phyloP scores from a whole-genome alignment of 2,329 filamentous ascomycete species.

The Aspergillus pseudonomiae region DNA sequence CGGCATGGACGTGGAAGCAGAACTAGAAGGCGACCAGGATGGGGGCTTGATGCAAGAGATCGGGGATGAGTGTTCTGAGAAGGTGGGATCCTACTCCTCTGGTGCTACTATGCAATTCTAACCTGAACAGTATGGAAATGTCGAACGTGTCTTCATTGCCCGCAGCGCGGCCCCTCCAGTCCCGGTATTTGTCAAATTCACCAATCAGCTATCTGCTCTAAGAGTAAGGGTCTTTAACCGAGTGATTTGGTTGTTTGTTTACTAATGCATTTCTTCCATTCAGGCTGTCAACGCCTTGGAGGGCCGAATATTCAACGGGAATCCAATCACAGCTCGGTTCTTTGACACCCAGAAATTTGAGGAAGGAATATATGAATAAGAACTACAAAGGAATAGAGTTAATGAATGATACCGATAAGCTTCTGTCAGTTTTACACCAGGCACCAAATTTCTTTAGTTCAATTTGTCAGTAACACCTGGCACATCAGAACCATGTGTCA shows the following conservation, averaged over 20 bases:
- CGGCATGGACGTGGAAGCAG: constrained; percentile 77
- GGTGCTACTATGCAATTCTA: neutral
- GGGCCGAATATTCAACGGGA: constrained; percentile 85
- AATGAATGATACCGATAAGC: neutral
- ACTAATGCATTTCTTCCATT: neutral
- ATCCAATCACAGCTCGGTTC: constrained; percentile 78
- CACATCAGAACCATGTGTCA: neutral
- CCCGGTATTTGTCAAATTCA: constrained; percentile 92
- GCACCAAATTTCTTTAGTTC: neutral
- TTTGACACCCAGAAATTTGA: constrained; percentile 85
- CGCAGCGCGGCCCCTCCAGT: constrained; percentile 55
- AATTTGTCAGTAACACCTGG: neutral
- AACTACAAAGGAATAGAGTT: constrained; percentile 9
- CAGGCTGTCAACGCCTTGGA: constrained; percentile 88
- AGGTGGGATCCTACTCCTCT: constrained; percentile 52
- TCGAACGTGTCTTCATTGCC: constrained; percentile 79
- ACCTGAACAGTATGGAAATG: constrained; percentile 70
- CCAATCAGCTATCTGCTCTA: constrained; percentile 78
- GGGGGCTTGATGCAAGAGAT: constrained; percentile 84
- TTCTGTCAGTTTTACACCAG: neutral
- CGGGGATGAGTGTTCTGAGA: constrained; percentile 86
- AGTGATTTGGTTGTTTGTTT: neutral
- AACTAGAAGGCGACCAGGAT: constrained; percentile 66
- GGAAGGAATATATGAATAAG: constrained; percentile 57
- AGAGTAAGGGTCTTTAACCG: constrained; percentile 61